Evolutionary conservation across 1,139 yeast species (phyloP), one percentile per base, ranked within the genome.

Genomic region (Suhomyces ambrosiae): DNA sequence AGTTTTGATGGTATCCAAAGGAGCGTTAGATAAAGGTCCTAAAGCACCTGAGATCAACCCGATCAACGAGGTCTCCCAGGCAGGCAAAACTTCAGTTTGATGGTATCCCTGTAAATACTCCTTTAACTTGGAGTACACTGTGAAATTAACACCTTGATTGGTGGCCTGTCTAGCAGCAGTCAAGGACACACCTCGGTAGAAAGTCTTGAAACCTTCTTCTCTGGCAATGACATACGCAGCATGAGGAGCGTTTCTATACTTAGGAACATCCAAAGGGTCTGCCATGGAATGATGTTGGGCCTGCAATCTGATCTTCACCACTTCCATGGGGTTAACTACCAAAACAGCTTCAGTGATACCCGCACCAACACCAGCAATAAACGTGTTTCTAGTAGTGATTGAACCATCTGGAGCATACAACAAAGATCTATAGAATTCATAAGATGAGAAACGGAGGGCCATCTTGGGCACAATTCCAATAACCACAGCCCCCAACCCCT

Each of bases 161-260:
- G 96, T 85, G 23, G 97, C 97, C 65, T 92, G 98, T 71, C 98
- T 83, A 16, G 96, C 96, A 33, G 97, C 96, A 23, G 98, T 92
- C 56, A 92, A 78, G 2, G 94, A 79, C 27, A 92, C 97, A 61
- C 98, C 98, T 61, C 97, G 78, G 74, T 92, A 92, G 45, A 92
- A 70, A 10, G 97, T 87, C 37, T 79, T 75, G 54, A 87, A 72
- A 33, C 98, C 98, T 71, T 92, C 98, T 65, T 90, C 97, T 55
- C 79, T 84, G 48, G 85, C 78, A 54, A 92, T 86, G 30, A 89
- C 72, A 58, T 82, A 83, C 27, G 88, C 82, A 37, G 96, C 94
- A 65, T 92, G 98, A 18, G 89, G 85, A 19, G 97, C 97, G 60
- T 86, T 88, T 63, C 88, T 80, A 68, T 92, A 92, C 64, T 87